Evolutionary conservation across 2,329 filamentous ascomycete genomes (phyloP).

Genomic region (Apiospora marii): DNA sequence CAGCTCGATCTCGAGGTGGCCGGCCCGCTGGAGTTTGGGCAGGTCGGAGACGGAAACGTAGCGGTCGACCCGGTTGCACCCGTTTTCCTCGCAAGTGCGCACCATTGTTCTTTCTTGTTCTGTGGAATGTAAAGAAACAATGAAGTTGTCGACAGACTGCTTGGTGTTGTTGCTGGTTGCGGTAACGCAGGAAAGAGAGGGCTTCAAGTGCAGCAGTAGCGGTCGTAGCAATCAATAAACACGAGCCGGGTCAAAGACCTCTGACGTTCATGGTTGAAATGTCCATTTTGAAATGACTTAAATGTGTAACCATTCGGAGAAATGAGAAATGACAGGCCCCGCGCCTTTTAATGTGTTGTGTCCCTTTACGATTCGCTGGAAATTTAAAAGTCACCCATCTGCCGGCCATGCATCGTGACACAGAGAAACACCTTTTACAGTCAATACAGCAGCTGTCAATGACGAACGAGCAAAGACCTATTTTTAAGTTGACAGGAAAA

Average conservation of each 20-base stretch:
- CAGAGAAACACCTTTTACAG: neutral
- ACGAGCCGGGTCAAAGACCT: too few species aligned
- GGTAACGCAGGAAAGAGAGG: neutral
- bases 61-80: neutral
- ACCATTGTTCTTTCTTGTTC: neutral
- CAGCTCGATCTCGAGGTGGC: slow-evolving; percentile 14
- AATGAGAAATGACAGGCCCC: neutral
- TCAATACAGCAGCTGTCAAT: neutral
- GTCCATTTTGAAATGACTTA: neutral
- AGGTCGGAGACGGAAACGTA: slow-evolving; percentile 16
- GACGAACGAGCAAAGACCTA: neutral
- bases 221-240: neutral
- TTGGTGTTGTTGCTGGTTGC: neutral
- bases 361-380: neutral
- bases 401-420: neutral
- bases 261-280: neutral
- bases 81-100: neutral
- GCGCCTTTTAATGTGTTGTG: neutral
- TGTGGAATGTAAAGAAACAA: neutral
- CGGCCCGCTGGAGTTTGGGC: slow-evolving; percentile 14
- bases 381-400: neutral
- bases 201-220: neutral
- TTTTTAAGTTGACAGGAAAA: slow-evolving; percentile 10
- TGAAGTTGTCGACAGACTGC: neutral
- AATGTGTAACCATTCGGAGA: neutral